Evolutionary conservation across 352 stramenopile species (phyloP).

Genomic region (Hyaloperonospora brassicae): DNA sequence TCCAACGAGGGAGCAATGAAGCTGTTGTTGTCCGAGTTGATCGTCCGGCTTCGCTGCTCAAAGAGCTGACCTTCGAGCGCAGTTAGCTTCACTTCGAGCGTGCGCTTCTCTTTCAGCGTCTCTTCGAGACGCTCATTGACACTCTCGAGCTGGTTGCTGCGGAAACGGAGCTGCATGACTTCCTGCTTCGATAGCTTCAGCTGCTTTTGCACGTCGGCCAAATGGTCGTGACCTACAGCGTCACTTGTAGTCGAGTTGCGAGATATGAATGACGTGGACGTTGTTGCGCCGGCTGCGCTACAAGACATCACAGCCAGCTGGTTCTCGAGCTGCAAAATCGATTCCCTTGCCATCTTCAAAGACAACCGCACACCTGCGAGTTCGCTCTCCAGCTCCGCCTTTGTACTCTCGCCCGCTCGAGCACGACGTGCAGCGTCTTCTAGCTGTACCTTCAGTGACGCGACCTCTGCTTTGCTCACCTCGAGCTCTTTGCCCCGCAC

Average conservation of each 20-base stretch:
- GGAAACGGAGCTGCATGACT: conserved; percentile 78
- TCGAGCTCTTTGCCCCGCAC: conserved; percentile 20
- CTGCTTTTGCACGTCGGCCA: conserved; percentile 62
- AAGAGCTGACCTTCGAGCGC: conserved; percentile 69
- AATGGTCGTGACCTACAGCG: conserved; percentile 28
- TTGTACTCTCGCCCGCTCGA: conserved; percentile 4
- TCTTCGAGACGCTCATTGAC: conserved; percentile 61
- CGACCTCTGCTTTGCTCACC: conserved; percentile 14
- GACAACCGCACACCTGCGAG: conserved; percentile 20
- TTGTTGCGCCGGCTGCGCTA: conserved; percentile 7
- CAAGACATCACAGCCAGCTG: conserved; percentile 28
- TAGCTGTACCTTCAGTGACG: conserved; percentile 20
- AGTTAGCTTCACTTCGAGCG: conserved; percentile 71
- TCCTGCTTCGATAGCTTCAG: conserved; percentile 72
- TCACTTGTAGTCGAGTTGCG: conserved; percentile 19
- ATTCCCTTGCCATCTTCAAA: conserved; percentile 29
- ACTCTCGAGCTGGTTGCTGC: conserved; percentile 69
- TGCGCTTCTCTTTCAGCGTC: conserved; percentile 69
- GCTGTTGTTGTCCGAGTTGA: conserved; percentile 42
- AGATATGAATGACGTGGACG: conserved; percentile 26
- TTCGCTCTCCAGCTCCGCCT: conserved; percentile 18
- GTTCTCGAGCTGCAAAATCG: conserved; percentile 33
- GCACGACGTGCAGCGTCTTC: conserved; percentile 19
- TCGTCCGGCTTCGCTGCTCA: conserved; percentile 59
- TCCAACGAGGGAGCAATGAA: conserved; percentile 29